Evolutionary conservation across 2,329 filamentous ascomycete genomes (phyloP), one percentile per base, ranked within the genome.

Genomic region (Neopestalotiopsis rosae): DNA sequence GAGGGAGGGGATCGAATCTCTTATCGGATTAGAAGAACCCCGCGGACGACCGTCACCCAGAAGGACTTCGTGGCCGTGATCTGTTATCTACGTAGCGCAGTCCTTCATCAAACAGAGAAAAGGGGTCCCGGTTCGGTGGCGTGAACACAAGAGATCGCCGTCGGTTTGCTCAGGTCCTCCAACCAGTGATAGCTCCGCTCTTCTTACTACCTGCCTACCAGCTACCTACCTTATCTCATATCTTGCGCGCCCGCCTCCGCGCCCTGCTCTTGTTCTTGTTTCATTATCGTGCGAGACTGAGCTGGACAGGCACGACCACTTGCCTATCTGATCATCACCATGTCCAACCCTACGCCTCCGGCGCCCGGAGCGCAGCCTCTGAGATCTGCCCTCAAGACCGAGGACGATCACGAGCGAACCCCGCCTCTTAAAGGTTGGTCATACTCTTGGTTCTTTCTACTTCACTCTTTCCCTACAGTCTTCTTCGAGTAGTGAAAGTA

Each of bases 311-410:
- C n/a, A 52, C 45, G 45, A 52, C 45, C 20, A 20, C 45, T 52
- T 52, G 17, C 45, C 20, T 52, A 52, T 52, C 45, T 20, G 45
- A 38, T 34, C 40, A 28, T 57, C 45, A 57, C 17, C 17, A 61
- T 61, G 52, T 67, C 61, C 38, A 52, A 45, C 13, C 42, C 65
- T 74, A 42, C 74, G 63, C 71, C 73, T 42, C 72, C 75, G 17
- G 72, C 65, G 49, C 69, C 71, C n/a, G 75, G 76, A 14, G 69
- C 71, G 10, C 72, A 69, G 14, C 76, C 75, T 24, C 73, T 77
- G 28, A 76, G 76, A 24, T 76, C 77, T 65, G 76, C 76, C 59
- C 68, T 79, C 67, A 79, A 77, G 67, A 72, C 76, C 45, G 77
- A 79, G 20, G 76, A 78, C 67, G 77, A 78, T 56, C 66, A 71